phyloP scores from a whole-genome alignment of 2,329 filamentous ascomycete species.

The Trichoderma sp. region DNA sequence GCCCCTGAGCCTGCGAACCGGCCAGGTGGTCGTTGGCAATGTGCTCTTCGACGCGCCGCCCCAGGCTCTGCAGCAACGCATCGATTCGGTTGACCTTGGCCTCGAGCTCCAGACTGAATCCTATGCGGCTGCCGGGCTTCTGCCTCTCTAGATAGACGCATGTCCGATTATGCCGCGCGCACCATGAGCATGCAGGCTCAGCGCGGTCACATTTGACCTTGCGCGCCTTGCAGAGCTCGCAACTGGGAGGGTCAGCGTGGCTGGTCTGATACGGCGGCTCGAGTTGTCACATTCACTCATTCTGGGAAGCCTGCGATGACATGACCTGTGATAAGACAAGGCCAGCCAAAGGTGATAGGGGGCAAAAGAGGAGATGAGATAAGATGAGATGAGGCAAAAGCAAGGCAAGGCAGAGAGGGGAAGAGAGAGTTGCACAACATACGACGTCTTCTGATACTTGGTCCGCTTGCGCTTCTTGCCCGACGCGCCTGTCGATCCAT shows the following conservation, averaged over 20 bases:
- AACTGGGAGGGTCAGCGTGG: conserved; percentile 29
- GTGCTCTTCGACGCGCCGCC: conserved; percentile 43
- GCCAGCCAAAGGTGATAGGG: background rate
- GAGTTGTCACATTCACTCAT: background rate
- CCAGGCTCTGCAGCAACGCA: conserved; percentile 41
- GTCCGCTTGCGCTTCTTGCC: conserved; percentile 40
- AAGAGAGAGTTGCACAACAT: conserved; percentile 22
- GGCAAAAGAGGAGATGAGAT: background rate
- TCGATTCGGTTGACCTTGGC: conserved; percentile 54
- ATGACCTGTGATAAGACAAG: background rate
- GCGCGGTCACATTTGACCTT: conserved; percentile 51
- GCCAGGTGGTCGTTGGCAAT: conserved; percentile 35
- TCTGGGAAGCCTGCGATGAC: background rate
- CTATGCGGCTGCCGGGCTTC: conserved; percentile 63
- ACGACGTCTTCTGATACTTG: conserved; percentile 45
- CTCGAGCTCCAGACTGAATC: conserved; percentile 60
- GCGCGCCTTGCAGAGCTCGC: conserved; percentile 45
- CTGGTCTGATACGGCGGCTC: background rate
- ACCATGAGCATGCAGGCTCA: conserved; percentile 67
- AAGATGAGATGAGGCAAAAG: background rate
- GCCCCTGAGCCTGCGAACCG: conserved; percentile 23
- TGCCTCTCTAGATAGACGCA: conserved; percentile 70
- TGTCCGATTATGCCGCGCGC: conserved; percentile 60
- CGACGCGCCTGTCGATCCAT: conserved; percentile 27
- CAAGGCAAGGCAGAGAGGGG: background rate